Evolutionary conservation across 495 filamentous ascomycete species (phyloP).

Genomic region (Penicillium cataractarum): DNA sequence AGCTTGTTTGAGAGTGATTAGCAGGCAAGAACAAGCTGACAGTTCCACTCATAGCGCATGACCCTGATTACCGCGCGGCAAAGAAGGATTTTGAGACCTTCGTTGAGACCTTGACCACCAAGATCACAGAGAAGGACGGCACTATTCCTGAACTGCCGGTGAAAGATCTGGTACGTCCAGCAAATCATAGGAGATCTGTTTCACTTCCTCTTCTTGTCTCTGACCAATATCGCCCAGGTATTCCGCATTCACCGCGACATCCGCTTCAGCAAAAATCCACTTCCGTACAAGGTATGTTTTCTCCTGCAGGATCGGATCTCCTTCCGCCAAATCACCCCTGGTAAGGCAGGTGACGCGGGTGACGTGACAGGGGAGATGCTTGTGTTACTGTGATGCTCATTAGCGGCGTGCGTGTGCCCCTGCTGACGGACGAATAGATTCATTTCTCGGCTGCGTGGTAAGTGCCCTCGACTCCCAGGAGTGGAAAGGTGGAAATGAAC

Average conservation of each 20-base stretch:
- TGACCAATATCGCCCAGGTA: slow-evolving; percentile 44
- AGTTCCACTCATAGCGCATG: slow-evolving; percentile 56
- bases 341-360: not conserved
- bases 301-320: slow-evolving; percentile 15
- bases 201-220: not conserved
- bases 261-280: slow-evolving; percentile 75
- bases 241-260: slow-evolving; percentile 87
- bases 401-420: slow-evolving; percentile 14
- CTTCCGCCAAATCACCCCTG: slow-evolving; percentile 4
- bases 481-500: slow-evolving; percentile 9
- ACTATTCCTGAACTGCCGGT: slow-evolving; percentile 82
- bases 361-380: slow-evolving; percentile 1
- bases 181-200: not conserved
- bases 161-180: slow-evolving; percentile 68
- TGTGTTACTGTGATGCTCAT: slow-evolving; percentile 27
- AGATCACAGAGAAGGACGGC: slow-evolving; percentile 69
- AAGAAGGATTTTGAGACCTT: slow-evolving; percentile 80
- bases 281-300: slow-evolving; percentile 76
- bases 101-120: slow-evolving; percentile 67
- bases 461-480: slow-evolving; percentile 22
- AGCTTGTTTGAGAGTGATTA: not conserved
- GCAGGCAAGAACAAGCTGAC: not conserved
- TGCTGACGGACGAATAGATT: slow-evolving; percentile 52
- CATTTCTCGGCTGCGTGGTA: slow-evolving; percentile 83
- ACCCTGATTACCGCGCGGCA: slow-evolving; percentile 73